Evolutionary conservation across 352 stramenopile species (phyloP).

Genomic region (Phytophthora palmivora): DNA sequence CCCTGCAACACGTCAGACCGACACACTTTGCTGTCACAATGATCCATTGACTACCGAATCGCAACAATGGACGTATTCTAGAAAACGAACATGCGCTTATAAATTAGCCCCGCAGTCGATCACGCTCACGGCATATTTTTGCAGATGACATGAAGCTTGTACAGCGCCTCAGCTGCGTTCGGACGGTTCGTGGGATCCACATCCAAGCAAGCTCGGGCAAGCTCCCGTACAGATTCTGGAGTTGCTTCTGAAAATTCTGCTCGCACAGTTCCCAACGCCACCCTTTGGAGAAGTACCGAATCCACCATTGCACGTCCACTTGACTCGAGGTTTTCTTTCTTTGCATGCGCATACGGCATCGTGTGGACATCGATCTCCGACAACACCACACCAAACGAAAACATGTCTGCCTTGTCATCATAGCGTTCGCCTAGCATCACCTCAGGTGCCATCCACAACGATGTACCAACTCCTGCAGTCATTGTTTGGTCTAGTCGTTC

Average conservation of each 20-base stretch:
- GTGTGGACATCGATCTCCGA: conserved; percentile 57
- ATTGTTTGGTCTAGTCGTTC: conserved; percentile 38
- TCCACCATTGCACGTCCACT: conserved; percentile 30
- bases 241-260: conserved; percentile 34
- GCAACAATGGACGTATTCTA: no score
- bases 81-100: conserved; percentile 4
- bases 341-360: conserved; percentile 55
- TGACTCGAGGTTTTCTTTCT: conserved; percentile 37
- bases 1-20: no score
- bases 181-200: conserved; percentile 26
- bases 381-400: conserved; percentile 42
- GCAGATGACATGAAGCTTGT: conserved; percentile 35
- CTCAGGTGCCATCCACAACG: conserved; percentile 30
- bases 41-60: no score
- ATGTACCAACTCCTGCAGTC: conserved; percentile 41
- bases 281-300: conserved; percentile 27
- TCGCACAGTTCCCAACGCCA: conserved; percentile 31
- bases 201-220: conserved; percentile 27
- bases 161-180: conserved; percentile 38
- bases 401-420: conserved; percentile 35
- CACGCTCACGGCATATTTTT: conserved; percentile 14
- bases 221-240: conserved; percentile 17
- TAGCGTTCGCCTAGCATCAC: conserved; percentile 31
- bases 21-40: no score
- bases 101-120: conserved; percentile 16